These are phyloP conservation scores for Ophiorrhiza pumila DNA, from an alignment of 257 asterid species.

Conservation along the genomic window DNA sequence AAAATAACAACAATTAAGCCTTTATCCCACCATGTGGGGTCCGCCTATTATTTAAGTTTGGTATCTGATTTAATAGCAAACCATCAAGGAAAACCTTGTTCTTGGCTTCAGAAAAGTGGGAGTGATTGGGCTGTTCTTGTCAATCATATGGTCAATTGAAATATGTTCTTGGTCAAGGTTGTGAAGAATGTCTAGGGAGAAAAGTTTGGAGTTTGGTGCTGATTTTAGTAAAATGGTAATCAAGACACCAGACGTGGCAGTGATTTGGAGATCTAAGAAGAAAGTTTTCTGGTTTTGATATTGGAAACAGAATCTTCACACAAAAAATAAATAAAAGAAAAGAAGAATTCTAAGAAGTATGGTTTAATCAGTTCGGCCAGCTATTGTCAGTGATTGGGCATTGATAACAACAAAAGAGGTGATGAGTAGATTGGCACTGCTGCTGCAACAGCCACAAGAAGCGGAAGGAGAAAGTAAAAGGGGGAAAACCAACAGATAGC, in stretches of 20 bases:
- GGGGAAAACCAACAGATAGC: too few relatives aligned
- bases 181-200: not conserved
- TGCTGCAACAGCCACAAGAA: too few relatives aligned
- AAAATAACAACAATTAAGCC: too few relatives aligned
- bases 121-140: not conserved
- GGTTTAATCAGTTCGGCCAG: too few relatives aligned
- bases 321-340: too few relatives aligned
- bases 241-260: not conserved
- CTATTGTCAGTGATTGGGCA: too few relatives aligned
- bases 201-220: not conserved
- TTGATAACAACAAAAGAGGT: too few relatives aligned
- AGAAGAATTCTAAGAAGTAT: too few relatives aligned
- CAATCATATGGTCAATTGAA: not conserved
- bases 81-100: not conserved
- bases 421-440: too few relatives aligned
- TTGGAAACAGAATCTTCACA: not conserved
- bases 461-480: too few relatives aligned
- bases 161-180: not conserved
- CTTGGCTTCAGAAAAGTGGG: not conserved
- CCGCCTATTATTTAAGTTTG: not conserved
- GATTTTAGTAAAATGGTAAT: not conserved
- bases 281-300: not conserved
- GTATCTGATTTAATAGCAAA: not conserved
- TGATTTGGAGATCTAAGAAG: not conserved
- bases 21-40: too few relatives aligned